Evolutionary conservation across 331 rosid species (phyloP).

Genomic region (Telfairia occidentalis): DNA sequence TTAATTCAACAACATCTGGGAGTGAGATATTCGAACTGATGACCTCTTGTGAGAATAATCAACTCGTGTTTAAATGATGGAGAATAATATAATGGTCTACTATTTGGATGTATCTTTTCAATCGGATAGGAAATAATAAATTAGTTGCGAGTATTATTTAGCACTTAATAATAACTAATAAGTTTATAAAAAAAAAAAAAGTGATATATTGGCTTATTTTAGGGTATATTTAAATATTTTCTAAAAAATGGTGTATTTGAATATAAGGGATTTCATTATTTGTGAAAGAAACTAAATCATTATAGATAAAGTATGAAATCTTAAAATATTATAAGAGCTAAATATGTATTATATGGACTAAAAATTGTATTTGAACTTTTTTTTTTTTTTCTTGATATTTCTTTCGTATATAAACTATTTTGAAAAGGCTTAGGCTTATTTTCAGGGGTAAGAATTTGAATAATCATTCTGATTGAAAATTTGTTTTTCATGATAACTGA

Average conservation of each 20-base stretch:
- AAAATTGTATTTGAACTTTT: neutral
- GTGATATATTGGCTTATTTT: neutral
- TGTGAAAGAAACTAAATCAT: neutral
- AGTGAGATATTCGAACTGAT: too few species aligned
- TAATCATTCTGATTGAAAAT: neutral
- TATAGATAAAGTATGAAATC: neutral
- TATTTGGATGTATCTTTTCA: neutral
- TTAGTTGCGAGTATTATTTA: neutral
- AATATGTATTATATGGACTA: neutral
- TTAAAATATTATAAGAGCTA: neutral
- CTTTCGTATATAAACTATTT: neutral
- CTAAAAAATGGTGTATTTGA: too few species aligned
- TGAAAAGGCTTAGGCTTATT: neutral
- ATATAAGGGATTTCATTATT: too few species aligned
- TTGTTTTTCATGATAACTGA: neutral
- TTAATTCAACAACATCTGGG: too few species aligned
- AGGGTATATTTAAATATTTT: too few species aligned
- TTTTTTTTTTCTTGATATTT: neutral
- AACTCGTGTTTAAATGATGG: neutral
- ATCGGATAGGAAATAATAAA: neutral
- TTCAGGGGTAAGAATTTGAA: neutral
- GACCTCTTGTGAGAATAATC: too few species aligned
- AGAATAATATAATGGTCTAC: neutral
- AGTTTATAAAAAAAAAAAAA: too few species aligned
- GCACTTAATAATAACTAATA: neutral